Percentiles rank a stretch among this genome's conserved stretches.
phyloP scores from a whole-genome alignment of 116 monocot genomes.

The Cymodocea nodosa region DNA sequence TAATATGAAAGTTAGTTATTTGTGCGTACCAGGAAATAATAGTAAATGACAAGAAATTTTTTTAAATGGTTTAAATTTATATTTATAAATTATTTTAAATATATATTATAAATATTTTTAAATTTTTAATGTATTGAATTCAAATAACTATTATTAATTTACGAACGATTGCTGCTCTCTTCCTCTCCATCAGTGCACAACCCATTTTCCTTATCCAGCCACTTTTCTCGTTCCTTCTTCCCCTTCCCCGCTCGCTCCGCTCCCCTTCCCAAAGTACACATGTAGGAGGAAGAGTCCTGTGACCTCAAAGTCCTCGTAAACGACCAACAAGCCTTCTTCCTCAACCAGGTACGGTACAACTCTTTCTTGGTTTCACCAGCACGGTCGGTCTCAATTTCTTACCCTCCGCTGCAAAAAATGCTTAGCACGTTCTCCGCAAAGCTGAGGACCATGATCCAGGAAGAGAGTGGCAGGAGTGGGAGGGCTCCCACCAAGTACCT shows the following conservation, averaged over 20 bases:
- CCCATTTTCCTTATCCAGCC: not conserved
- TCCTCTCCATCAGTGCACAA: not conserved
- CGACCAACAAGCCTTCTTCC: conserved; percentile 53
- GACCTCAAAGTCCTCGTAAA: conserved; percentile 75
- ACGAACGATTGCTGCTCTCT: too few species aligned
- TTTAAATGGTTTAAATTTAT: too few species aligned
- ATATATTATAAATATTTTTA: too few species aligned
- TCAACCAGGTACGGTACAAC: conserved; percentile 43
- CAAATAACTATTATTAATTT: too few species aligned
- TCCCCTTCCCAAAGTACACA: too few species aligned
- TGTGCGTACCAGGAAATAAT: too few species aligned
- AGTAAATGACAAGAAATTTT: too few species aligned
- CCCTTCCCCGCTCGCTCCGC: not conserved
- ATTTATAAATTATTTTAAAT: too few species aligned
- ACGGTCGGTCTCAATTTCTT: not conserved
- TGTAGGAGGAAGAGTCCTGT: conserved; percentile 29
- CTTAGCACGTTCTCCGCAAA: conserved; percentile 54
- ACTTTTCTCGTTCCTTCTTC: not conserved
- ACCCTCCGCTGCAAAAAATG: conserved; percentile 21
- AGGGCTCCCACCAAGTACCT: conserved; percentile 9
- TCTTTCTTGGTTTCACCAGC: not conserved
- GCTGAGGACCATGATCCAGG: conserved; percentile 35
- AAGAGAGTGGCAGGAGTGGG: not conserved
- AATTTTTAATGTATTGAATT: too few species aligned
- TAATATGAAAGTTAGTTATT: too few species aligned